A percentile compares a stretch with the other conserved stretches of the same genome.
These are phyloP conservation scores for Bryoglossum gracile DNA, from an alignment of 495 filamentous ascomycete species.

Conservation along the genomic window DNA sequence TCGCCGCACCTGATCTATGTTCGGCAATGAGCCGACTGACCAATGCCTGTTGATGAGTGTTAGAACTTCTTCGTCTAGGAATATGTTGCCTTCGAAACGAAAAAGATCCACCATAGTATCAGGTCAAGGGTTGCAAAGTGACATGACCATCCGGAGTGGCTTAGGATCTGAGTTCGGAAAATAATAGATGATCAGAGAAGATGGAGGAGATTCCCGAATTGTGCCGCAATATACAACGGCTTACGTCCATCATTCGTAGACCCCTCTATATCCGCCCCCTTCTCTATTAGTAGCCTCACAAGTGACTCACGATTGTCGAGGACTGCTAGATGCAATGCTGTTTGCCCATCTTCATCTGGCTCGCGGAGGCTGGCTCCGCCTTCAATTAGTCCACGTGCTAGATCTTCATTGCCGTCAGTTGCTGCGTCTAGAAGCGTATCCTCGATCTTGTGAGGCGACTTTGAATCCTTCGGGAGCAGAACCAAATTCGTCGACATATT, in stretches of 20 bases:
- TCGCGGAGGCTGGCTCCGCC: background rate
- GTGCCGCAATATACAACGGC: background rate
- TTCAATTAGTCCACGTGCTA: background rate
- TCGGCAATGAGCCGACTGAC: conserved; percentile 3
- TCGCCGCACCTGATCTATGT: background rate
- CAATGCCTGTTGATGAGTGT: background rate
- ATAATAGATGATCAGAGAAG: too few relatives aligned
- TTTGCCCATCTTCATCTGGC: background rate
- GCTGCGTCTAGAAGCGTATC: background rate
- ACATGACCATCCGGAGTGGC: too few relatives aligned
- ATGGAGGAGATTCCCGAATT: background rate
- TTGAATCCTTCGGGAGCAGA: too few relatives aligned
- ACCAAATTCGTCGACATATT: too few relatives aligned
- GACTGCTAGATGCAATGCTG: background rate
- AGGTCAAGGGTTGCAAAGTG: too few relatives aligned
- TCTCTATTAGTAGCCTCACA: background rate
- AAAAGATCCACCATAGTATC: too few relatives aligned
- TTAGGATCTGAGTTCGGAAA: too few relatives aligned
- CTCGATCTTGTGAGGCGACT: too few relatives aligned
- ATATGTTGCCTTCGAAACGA: too few relatives aligned
- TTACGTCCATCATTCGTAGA: background rate
- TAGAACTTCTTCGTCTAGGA: too few relatives aligned
- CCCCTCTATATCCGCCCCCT: background rate
- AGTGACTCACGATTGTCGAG: background rate
- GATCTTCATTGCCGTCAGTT: background rate